These are phyloP conservation scores for Tricholoma hemisulphureum DNA, from an alignment of 768 basidiomycete species.

Conservation along the genomic window DNA sequence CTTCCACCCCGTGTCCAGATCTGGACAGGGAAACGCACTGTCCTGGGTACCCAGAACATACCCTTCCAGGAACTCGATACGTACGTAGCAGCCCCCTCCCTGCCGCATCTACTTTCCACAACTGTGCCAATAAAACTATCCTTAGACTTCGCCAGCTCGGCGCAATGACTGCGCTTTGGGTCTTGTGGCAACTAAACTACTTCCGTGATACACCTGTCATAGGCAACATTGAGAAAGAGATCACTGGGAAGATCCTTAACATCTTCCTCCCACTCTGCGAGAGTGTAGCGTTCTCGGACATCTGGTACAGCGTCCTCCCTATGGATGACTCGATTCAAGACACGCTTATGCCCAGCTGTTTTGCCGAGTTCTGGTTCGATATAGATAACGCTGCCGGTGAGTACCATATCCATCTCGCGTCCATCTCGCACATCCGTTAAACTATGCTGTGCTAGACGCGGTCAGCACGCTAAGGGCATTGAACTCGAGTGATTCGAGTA, in stretches of 20 bases:
- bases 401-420: background rate
- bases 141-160: background rate
- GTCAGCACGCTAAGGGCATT: background rate
- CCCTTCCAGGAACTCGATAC: background rate
- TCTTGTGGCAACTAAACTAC: slow-evolving; percentile 4
- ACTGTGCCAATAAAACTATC: background rate
- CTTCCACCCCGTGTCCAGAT: slow-evolving; percentile 3
- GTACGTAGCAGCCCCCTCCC: background rate
- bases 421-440: background rate
- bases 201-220: background rate
- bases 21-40: slow-evolving; percentile 1
- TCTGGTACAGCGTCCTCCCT: slow-evolving; percentile 1
- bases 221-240: background rate
- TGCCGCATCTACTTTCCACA: background rate
- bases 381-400: background rate
- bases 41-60: background rate
- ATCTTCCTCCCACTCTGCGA: background rate
- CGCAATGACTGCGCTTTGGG: background rate
- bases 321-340: slow-evolving; percentile 2
- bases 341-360: background rate
- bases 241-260: background rate
- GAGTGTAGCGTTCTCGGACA: background rate
- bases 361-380: slow-evolving; percentile 2
- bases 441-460: background rate
- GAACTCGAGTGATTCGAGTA: background rate